Evolutionary conservation across 768 basidiomycete genomes (phyloP), one percentile per base, ranked within the genome.

Genomic region (Collybiopsis confluens): DNA sequence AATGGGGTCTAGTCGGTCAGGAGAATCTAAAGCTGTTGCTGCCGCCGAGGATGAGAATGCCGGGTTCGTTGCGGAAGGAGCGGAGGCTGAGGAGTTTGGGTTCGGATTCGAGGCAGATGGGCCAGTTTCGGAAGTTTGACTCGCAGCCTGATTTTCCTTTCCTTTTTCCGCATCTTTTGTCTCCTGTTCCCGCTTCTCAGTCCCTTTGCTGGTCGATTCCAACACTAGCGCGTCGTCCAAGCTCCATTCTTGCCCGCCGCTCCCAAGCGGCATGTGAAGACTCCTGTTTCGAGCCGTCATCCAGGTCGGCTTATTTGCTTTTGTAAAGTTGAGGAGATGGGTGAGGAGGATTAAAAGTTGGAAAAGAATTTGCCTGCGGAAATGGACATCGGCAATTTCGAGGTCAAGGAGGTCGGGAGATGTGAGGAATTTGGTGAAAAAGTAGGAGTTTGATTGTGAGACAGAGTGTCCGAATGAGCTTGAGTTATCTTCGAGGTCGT

Each of bases 361-460:
- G 64, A 95, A 86, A 18, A 96, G 76, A 68, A 94, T 84, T 69
- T 96, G 94, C 15, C 92, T 84, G n/a, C 93, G 88, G 74, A 97
- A 97, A 61, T 89, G 82, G 0, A 89, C 89, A 62, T 95, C 93
- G 20, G 92, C 88, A 49, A 95, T 81, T 92, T 94, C 92, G 44
- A 94, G 83, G 48, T 90, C 92, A 15, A 94, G 73, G 20, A 97
- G 72, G 52, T 93, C 91, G 0, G 90, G 86, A 57, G 84, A 92
- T 1, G 93, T 96, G 51, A 97, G 71, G 69, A 92, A 95, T 68
- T 95, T 97, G 35, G 93, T 90, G 62, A 94, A 95, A 70, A 95
- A 96, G 64, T 93, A 94, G 56, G 93, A 86, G 45, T 74, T 81
- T 3, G 56, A 66, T 10, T 48, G 30, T 15, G 18, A n/a, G 5